phyloP scores from a whole-genome alignment of 2,329 filamentous ascomycete genomes.

The Hymenoscyphus albidus region DNA sequence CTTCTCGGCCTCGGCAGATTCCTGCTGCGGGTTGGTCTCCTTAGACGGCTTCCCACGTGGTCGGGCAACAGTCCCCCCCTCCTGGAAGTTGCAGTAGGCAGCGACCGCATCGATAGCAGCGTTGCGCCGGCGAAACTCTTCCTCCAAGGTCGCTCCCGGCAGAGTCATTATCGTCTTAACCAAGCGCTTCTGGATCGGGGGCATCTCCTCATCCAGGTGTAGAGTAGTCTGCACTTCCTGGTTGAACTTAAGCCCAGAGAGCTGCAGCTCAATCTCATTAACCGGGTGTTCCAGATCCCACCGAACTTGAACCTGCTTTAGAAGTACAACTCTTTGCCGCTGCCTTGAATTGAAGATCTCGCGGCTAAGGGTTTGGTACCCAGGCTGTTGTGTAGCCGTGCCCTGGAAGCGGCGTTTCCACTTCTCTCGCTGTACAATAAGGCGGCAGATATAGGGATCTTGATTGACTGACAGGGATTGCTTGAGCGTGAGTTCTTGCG shows the following conservation, averaged over 20 bases:
- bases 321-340: conserved; percentile 17
- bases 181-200: conserved; percentile 27
- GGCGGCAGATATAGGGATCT: conserved; percentile 15
- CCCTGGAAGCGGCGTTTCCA: conserved; percentile 20
- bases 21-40: no score
- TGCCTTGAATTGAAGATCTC: conserved; percentile 20
- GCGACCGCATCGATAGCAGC: conserved; percentile 31
- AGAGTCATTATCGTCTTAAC: conserved; percentile 31
- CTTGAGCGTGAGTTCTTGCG: conserved; percentile 19
- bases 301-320: conserved; percentile 18
- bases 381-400: conserved; percentile 14
- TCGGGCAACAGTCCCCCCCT: conserved; percentile 17
- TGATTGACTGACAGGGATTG: conserved; percentile 23
- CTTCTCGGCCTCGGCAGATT: no score
- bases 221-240: conserved; percentile 21
- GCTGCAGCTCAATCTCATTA: conserved; percentile 22
- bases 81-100: conserved; percentile 26
- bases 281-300: conserved; percentile 24
- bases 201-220: conserved; percentile 23
- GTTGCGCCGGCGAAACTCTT: conserved; percentile 24
- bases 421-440: conserved; percentile 20
- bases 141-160: conserved; percentile 21
- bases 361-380: conserved; percentile 15
- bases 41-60: conserved; percentile 17
- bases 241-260: conserved; percentile 18